Evolutionary conservation across 768 basidiomycete species (phyloP), one percentile per base, ranked within the genome.

Genomic region (Asterophora lycoperdoides): DNA sequence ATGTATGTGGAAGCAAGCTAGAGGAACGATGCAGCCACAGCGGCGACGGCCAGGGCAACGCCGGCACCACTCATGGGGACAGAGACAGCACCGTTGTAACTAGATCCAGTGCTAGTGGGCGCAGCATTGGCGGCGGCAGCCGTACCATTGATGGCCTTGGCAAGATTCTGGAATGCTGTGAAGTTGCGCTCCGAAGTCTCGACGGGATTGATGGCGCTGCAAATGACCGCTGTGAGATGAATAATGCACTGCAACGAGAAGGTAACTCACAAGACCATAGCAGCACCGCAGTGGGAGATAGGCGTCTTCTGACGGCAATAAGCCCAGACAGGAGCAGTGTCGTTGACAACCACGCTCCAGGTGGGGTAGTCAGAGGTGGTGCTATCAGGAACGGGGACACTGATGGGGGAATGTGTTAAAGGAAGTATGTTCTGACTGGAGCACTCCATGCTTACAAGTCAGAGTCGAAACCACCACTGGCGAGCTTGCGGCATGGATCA

Each of bases 241-340:
- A 46, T 35, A 17, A 23, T 11, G 29, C 14, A 18, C 20, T 45
- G 3, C 4, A 28, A 35, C 13, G 10, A 10, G 33, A 48, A 33
- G 14, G 41, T 37, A 2, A 67, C 72, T 65, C 50, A 74, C 73
- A 77, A 79, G 48, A 77, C 76, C 77, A 78, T 81, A 54, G 72
- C 78, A 45, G 74, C 68, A 65, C 72, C 77, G 59, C 74, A 77
- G 60, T 79, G 77, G 50, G 65, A 69, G 23, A 53, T 32, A 20
- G 70, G 69, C 33, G 38, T 59, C 29, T 56, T 52, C 65, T 73
- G 75, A 60, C 68, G 69, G 64, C 74, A 75, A 68, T 73, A 55
- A 23, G 75, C 76, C 80, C 81, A 83, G 52, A 80, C 64, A 37
- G 81, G 81, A 18, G 68, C 57, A 26, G 81, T 83, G 62, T 78